These are phyloP conservation scores for Hyaloscypha hepaticicola DNA, from an alignment of 495 filamentous ascomycete genomes.

Conservation along the genomic window DNA sequence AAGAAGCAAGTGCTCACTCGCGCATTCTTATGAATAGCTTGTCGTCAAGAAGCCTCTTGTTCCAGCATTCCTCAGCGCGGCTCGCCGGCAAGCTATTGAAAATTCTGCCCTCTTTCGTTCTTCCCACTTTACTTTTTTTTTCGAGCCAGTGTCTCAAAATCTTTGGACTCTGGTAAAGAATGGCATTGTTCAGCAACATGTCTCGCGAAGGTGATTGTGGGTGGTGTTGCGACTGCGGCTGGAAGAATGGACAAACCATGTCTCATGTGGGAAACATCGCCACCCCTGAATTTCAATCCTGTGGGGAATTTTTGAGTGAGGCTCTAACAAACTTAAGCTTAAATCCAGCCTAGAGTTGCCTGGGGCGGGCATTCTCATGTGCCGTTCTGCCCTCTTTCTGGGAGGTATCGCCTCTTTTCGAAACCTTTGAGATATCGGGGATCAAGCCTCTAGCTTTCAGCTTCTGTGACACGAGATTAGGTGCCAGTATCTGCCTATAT, in stretches of 20 bases:
- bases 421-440: neutral
- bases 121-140: neutral
- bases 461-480: neutral
- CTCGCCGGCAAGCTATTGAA: neutral
- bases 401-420: neutral
- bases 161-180: neutral
- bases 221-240: neutral
- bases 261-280: neutral
- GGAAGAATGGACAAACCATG: neutral
- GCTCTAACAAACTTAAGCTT: neutral
- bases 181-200: neutral
- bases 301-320: neutral
- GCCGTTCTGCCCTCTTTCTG: neutral
- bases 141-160: neutral
- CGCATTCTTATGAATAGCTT: constrained; percentile 8
- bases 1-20: neutral
- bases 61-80: neutral
- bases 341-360: neutral
- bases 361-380: neutral
- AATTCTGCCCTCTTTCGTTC: neutral
- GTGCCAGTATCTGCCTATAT: neutral
- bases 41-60: neutral
- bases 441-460: neutral
- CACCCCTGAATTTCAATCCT: neutral
- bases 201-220: neutral